Evolutionary conservation across 371 early-diverging fungal genomes (phyloP), one percentile per base, ranked within the genome.

Genomic region (Rhizopus delemar): DNA sequence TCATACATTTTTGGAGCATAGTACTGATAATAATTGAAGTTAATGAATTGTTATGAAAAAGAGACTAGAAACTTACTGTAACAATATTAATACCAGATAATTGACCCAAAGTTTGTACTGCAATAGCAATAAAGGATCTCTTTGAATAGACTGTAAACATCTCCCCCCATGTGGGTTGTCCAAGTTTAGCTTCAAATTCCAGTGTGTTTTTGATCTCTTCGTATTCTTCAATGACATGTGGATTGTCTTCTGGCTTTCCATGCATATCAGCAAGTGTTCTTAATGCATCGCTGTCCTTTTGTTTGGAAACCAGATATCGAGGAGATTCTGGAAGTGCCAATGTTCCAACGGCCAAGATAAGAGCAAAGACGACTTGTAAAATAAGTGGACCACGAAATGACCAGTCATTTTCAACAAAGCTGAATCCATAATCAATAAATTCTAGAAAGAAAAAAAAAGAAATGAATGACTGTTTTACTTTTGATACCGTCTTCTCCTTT

Each of bases 61-160:
- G 39, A 16, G 29, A 5, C 6, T 41, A 3, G 15, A 38, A 28
- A 49, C 61, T 54, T 64, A 66, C 69, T 68, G 89, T 86, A 58
- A 86, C 79, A 52, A 83, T 81, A 59, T 89, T 91, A 68, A 91
- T 88, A 38, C 89, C 90, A 3, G 84, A 84, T 4, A 88, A 74
- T 66, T 89, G 90, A 29, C 65, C 70, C 1, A 71, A 33, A 7
- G 76, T 76, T 70, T 91, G 92, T 43, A 91, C 85, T 31, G 80
- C 67, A 43, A 89, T 71, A 11, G 84, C 91, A 45, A 93, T 78
- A 11, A 83, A 65, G 9, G 86, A 68, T 50, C 92, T 84, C 22
- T 63, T 63, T 7, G 81, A 77, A 49, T 80, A 67, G 2, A 45
- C 65, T 4, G 73, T 70, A 60, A 90, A 71, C 63, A 95, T 83